Evolutionary conservation across 1,284 basidiomycete species (phyloP).

Genomic region (Papiliotrema laurentii): DNA sequence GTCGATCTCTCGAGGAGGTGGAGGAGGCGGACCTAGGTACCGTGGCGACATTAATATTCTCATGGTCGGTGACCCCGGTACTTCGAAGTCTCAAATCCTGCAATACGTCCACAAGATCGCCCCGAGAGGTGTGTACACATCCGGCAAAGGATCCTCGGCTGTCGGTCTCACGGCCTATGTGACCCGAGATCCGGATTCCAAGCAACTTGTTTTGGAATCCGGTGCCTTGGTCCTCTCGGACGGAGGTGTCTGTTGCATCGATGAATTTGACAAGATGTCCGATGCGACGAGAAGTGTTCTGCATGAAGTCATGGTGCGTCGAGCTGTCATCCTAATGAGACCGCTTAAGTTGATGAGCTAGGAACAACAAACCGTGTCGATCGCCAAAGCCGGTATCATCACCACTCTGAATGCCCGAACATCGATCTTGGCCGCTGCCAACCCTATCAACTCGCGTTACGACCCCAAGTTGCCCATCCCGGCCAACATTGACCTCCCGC

Average conservation of each 20-base stretch:
- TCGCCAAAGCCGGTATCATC: constrained; percentile 99
- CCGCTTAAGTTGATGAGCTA: constrained; percentile 45
- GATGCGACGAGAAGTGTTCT: constrained; percentile 93
- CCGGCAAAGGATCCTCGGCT: constrained; percentile 95
- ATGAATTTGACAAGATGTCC: constrained; percentile 99
- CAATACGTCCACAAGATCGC: constrained; percentile 99
- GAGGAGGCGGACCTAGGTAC: constrained; percentile 90
- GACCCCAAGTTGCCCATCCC: constrained; percentile 84
- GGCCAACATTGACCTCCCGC: constrained; percentile 82
- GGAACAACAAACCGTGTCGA: constrained; percentile 99
- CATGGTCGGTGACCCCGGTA: constrained; percentile 96
- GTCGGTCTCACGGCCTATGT: constrained; percentile 98
- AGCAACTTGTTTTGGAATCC: constrained; percentile 95
- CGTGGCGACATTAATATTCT: constrained; percentile 97
- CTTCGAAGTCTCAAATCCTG: constrained; percentile 92
- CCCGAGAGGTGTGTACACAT: constrained; percentile 92
- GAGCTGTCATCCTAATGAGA: background rate
- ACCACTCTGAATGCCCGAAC: constrained; percentile 96
- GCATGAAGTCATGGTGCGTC: constrained; percentile 93
- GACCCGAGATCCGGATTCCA: constrained; percentile 94
- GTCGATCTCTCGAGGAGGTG: constrained; percentile 84
- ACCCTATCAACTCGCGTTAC: constrained; percentile 95
- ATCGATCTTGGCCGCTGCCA: constrained; percentile 93
- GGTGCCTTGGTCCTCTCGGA: constrained; percentile 95
- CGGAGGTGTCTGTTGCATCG: constrained; percentile 97